phyloP scores from a whole-genome alignment of 345 rosid genomes.

The Rhizophora mangle region DNA sequence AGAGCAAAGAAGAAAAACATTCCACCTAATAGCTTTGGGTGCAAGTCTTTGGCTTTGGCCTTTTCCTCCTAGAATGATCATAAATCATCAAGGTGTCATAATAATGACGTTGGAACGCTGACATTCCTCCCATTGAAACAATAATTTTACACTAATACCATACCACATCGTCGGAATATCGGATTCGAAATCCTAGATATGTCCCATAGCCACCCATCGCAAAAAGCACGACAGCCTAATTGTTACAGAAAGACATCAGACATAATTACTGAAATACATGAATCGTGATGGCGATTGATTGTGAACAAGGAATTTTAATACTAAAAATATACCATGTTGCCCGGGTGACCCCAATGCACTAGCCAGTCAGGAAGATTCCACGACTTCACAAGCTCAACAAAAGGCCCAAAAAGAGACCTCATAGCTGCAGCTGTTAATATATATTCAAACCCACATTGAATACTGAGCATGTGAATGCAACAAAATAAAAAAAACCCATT shows the following conservation, averaged over 20 bases:
- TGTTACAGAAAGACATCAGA: constrained; percentile 1
- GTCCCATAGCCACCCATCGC: constrained; percentile 99
- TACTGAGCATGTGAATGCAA: background rate
- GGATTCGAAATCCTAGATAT: constrained; percentile 79
- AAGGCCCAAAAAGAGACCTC: constrained; percentile 63
- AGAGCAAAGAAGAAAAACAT: constrained; percentile 94
- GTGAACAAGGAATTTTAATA: background rate
- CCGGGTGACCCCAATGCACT: constrained; percentile 96
- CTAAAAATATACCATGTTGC: constrained; percentile 59
- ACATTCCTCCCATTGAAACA: background rate
- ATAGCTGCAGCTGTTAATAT: constrained; percentile 58
- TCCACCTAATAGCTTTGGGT: constrained; percentile 86
- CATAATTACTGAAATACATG: background rate
- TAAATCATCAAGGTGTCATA: background rate
- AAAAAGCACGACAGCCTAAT: constrained; percentile 87
- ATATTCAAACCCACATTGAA: constrained; percentile 4
- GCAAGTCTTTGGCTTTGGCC: constrained; percentile 87
- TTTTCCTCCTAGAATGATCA: constrained; percentile 60
- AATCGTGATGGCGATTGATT: background rate
- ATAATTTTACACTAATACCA: constrained; percentile 13
- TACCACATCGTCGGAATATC: constrained; percentile 72
- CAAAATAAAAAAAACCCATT: background rate
- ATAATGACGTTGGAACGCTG: background rate
- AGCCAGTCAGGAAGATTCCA: constrained; percentile 83
- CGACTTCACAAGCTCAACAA: constrained; percentile 75